Evolutionary conservation across 2,329 filamentous ascomycete species (phyloP).

Genomic region (Aspergillus amoenus): DNA sequence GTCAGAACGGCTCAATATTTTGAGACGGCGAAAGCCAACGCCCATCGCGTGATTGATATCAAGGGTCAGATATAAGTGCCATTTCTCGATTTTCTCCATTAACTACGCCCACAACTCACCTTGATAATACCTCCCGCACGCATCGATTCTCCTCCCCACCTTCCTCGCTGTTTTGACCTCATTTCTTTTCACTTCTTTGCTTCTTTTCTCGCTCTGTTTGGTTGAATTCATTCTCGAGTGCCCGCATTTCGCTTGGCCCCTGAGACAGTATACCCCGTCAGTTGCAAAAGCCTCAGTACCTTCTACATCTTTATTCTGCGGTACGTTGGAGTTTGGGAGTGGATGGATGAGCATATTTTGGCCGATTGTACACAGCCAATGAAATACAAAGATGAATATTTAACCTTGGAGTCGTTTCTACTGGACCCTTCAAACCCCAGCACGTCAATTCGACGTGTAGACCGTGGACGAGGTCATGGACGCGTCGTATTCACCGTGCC

Average conservation of each 20-base stretch:
- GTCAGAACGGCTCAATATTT: conserved; percentile 73
- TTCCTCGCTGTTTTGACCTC: neutral
- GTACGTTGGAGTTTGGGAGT: conserved; percentile 4
- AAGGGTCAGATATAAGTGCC: conserved; percentile 76
- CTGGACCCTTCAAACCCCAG: neutral
- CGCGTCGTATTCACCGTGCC: neutral
- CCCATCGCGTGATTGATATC: conserved; percentile 89
- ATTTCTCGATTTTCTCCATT: conserved; percentile 11
- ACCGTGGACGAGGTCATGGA: neutral
- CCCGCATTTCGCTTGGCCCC: neutral
- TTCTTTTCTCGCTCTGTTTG: neutral
- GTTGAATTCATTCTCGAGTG: neutral
- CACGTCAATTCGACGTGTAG: neutral
- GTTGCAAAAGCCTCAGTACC: conserved; percentile 11
- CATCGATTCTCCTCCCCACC: neutral
- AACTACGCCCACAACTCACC: neutral
- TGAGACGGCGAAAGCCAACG: conserved; percentile 68
- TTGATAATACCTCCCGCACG: neutral
- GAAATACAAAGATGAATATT: neutral
- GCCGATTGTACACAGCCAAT: neutral
- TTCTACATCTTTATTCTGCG: neutral
- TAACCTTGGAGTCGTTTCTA: neutral
- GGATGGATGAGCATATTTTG: neutral
- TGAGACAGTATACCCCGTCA: conserved; percentile 15
- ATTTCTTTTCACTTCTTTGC: neutral